Base-by-base conservation (phyloP, 345 rosid genomes). In the Toxicodendron radicans region DNA sequence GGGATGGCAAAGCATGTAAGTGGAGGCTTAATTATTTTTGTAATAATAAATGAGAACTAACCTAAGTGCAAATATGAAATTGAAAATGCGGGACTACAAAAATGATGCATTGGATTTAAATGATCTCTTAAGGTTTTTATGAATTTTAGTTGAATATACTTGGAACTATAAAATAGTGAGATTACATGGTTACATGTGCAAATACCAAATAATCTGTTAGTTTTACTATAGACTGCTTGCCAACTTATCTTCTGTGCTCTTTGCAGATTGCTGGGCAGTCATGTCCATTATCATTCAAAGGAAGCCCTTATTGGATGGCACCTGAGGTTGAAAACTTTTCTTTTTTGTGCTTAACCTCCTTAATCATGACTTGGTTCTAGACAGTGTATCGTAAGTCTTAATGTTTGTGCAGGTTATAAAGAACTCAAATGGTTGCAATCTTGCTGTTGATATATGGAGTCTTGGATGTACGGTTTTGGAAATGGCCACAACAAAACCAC, bases 1-100 rank as follows among this genome's bases (percentile, higher is more conserved):
- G 96, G 96, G 79, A 91, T 91, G 96, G 96, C 96, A 75, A 91
- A 91, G 86, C 93, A 91, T 75, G 96, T 91, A 83, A 86, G 96
- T 66, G 27, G 33, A 7, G 66, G 35, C 72, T 41, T 71, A 69
- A 64, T 41, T n/a, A 45, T 52, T 75, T 18, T 72, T 27, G 35
- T 60, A 7, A 21, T 21, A 56, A 56, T 20, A 69, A 62, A 58
- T 59, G 70, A 57, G 2, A 72, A 46, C 63, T 58, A 38, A 24
- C 0, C n/a, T 61, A 53, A 23, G 38, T 8, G 10, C 49, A 52
- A 58, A 49, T 46, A 7, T 57, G 64, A 52, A 73, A 43, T 54
- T 54, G 16, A 24, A 35, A 41, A 32, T 64, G 10, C 30, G 16
- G 51, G 58, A 35, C 23, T 63, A 60, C 30, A 27, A 27, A 68